Percentiles rank a stretch among this genome's conserved stretches.
Conservation (phyloP, 129 eudicot genomes). For the Deinandra increscens region DNA sequence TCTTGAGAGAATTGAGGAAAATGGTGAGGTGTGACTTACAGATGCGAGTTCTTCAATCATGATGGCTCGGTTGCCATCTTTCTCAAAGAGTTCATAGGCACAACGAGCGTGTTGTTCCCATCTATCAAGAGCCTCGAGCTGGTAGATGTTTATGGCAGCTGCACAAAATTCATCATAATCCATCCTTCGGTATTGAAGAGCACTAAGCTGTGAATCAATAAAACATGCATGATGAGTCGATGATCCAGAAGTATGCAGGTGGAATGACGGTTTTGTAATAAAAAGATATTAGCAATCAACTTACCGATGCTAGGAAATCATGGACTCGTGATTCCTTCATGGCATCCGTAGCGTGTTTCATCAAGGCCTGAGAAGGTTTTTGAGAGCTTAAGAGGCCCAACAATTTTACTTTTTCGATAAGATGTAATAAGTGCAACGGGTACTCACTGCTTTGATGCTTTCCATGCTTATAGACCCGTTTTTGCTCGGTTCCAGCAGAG, state of each 20-base stretch:
- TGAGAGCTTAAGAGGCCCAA: neutral
- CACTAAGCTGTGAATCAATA: conserved; percentile 52
- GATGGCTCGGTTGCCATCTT: conserved; percentile 85
- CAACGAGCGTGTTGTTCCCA: conserved; percentile 98
- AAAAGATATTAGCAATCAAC: conserved; percentile 2
- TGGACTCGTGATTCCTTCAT: conserved; percentile 91
- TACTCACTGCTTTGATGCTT: conserved; percentile 68
- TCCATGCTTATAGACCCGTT: conserved; percentile 81
- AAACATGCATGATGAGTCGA: neutral
- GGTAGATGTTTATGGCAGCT: conserved; percentile 78
- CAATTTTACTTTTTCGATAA: neutral
- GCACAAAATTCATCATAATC: conserved; percentile 98
- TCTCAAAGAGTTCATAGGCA: conserved; percentile 88
- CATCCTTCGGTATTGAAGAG: conserved; percentile 83
- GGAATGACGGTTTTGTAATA: neutral
- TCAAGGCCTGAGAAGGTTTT: conserved; percentile 58
- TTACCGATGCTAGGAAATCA: conserved; percentile 75
- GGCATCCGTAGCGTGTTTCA: conserved; percentile 83
- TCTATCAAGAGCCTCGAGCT: conserved; percentile 86
- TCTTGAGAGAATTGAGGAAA: neutral
- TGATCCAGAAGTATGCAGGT: neutral
- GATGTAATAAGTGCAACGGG: conserved; percentile 14
- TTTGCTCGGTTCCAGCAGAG: conserved; percentile 73
- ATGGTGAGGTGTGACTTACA: conserved; percentile 38
- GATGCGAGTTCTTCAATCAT: conserved; percentile 97